Evolutionary conservation across 1,139 yeast species (phyloP), one percentile per base, ranked within the genome.

Genomic region (Candida sanyaensis): DNA sequence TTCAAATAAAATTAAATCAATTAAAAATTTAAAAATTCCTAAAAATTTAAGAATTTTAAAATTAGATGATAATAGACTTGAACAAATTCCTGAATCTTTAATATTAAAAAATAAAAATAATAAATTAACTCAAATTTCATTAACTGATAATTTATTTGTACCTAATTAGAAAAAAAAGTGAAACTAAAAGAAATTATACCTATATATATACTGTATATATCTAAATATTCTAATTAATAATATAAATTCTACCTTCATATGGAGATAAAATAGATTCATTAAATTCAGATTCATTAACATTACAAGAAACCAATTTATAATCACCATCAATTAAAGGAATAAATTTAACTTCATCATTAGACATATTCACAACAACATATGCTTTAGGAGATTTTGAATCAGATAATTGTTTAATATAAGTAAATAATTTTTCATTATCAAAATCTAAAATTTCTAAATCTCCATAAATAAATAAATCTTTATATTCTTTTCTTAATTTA

Each of bases 391-490:
- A 50, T 13, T 50, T 42, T 13, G 43, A 38, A 21, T 45, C 46
- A 11, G 34, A 29, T 23, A 44, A 42, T 34, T 58, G 59, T 61
- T 79, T 79, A 43, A 67, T 53, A 56, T 65, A 74, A 6, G 72
- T 65, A 55, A 78, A 76, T n/a, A 66, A 58, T 45, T 69, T 57
- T 33, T 61, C 57, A 58, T 75, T 69, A 9, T 72, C 77, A 41
- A 46, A 52, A 54, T 77, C 80, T 54, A 73, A 57, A 33, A 75
- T 60, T 47, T 70, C 66, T 55, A 78, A 75, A 24, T 59, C 58
- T n/a, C 86, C 86, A 55, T 78, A 75, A 41, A 77, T 68, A 45
- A 78, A 62, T 27, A 72, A 53, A 46, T 77, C 80, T 54, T 68
- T 71, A 65, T 69, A 58, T 32, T 63, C 59, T 58, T 78, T 78